These are phyloP conservation scores for Aspergillus nidulans DNA, from an alignment of 495 filamentous ascomycete genomes.

Conservation along the genomic window DNA sequence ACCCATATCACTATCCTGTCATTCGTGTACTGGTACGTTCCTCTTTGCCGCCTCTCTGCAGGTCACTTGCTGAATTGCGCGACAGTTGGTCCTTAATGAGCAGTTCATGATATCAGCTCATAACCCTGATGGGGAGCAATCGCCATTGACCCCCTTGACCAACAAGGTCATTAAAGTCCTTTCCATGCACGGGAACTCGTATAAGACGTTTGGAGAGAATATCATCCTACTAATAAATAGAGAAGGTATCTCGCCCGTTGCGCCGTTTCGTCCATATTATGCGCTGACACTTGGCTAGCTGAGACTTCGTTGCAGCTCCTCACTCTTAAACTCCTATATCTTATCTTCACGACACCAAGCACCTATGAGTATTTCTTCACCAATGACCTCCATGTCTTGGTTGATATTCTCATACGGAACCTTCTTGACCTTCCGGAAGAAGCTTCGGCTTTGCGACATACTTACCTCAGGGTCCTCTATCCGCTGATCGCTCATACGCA, in stretches of 20 bases:
- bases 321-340: slow-evolving; percentile 90
- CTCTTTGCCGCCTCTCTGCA: not conserved
- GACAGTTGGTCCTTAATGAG: slow-evolving; percentile 89
- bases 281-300: slow-evolving; percentile 33
- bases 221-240: slow-evolving; percentile 94
- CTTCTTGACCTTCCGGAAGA: slow-evolving; percentile 87
- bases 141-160: slow-evolving; percentile 54
- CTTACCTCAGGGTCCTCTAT: slow-evolving; percentile 94
- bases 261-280: not conserved
- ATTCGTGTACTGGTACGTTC: slow-evolving; percentile 80
- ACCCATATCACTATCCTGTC: slow-evolving; percentile 94
- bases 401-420: slow-evolving; percentile 95
- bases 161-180: slow-evolving; percentile 92
- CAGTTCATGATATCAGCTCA: slow-evolving; percentile 86
- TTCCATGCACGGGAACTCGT: slow-evolving; percentile 68
- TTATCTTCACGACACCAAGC: slow-evolving; percentile 84
- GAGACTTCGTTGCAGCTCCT: slow-evolving; percentile 90
- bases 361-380: slow-evolving; percentile 99
- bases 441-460: slow-evolving; percentile 76
- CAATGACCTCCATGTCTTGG: slow-evolving; percentile 89
- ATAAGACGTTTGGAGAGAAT: slow-evolving; percentile 96
- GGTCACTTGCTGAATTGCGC: slow-evolving; percentile 11
- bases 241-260: slow-evolving; percentile 56
- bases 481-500: slow-evolving; percentile 89
- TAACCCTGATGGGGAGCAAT: slow-evolving; percentile 41